Base-by-base conservation (phyloP, 768 basidiomycete genomes). In the Guyanaporus albipodus region DNA sequence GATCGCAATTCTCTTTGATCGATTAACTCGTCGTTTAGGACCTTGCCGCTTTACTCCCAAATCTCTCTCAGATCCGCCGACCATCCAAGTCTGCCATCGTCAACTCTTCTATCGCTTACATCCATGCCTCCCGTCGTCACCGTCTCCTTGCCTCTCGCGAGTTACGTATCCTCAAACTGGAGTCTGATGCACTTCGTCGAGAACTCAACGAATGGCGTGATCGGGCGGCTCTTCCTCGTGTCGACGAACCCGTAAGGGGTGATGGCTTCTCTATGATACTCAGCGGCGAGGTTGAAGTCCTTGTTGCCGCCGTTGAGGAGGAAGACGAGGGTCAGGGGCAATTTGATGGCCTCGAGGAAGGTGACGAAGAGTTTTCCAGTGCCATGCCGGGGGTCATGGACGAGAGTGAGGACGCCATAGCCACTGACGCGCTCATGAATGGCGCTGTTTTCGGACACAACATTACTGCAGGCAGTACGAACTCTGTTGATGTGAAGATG, bases 21-120 rank as follows among this genome's bases (percentile, higher is more conserved):
- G 38, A 57, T 56, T 49, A 54, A 55, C 24, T 17, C 38, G 36
- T 46, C 29, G 38, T 38, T 50, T 39, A 91, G 89, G 90, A 92
- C 58, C 87, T 97, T 39, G 95, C 95, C 49, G 82, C 84, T 7
- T 78, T 96, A 31, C 82, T 98, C 17, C 91, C 95, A 40, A 89
- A 93, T 62, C 82, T 96, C 46, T 87, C 87, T 10, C 80, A 89
- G 60, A 87, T 92, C 66, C 85, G 93, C 53, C 83, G 95, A 24
- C 96, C 96, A 0, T 92, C 89, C 64, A 99, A 99, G 70, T 90
- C 90, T 4, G 87, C 89, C 50, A 97, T 98, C 67, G 94, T 99
- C 68, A 96, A 96, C 68, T 91, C 88, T 27, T 89, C 87, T 36
- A 96, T 97, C 64, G 83, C 91, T 2, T 87, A 91, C 61, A 82